Base-by-base conservation (phyloP, 768 basidiomycete genomes). In the Paxillus involutus region DNA sequence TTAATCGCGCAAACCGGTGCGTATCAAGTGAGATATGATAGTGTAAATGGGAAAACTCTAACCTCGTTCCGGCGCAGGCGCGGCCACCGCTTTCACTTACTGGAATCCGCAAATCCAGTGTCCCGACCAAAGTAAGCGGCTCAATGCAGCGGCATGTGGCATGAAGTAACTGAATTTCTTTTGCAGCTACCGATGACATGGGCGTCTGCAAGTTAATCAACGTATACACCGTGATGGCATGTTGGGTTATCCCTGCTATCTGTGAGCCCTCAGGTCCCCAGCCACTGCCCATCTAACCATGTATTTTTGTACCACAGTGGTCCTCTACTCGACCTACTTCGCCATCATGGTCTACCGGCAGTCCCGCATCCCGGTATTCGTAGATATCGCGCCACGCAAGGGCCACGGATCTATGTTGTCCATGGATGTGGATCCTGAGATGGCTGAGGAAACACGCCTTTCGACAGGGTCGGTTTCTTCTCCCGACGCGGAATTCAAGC, bases 221-320 rank as follows among this genome's bases (percentile, higher is more conserved):
- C 51, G 60, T 77, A 6, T 83, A 75, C 57, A 77, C 83, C 35
- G 53, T 82, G 47, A 59, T 81, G 1, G 75, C 73, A 40, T 80
- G 75, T 59, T 86, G 84, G 84, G 59, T 82, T 39, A 66, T 75
- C 47, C 84, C 84, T 21, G 65, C 66, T 3, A 62, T 84, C 41
- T 66, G 84, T 86, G 54, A 57, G 83, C 69, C 6, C 14, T 11
- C 29, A 17, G 52, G 56, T 36, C 10, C 60, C 42, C 53, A 40
- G 30, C 46, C 56, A 11, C 11, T 47, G 3, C 32, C 17, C 2
- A 37, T 11, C 49, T 44, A 4, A 12, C 6, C 19, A n/a, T 26
- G 17, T 63, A 55, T 41, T n/a, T 21, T 48, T 52, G 32, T 7
- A 36, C 24, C 19, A 36, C 42, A 82, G 82, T 81, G 40, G 29